Base-by-base conservation (phyloP, 2,329 filamentous ascomycete species). In the Drechslerella dactyloides region DNA sequence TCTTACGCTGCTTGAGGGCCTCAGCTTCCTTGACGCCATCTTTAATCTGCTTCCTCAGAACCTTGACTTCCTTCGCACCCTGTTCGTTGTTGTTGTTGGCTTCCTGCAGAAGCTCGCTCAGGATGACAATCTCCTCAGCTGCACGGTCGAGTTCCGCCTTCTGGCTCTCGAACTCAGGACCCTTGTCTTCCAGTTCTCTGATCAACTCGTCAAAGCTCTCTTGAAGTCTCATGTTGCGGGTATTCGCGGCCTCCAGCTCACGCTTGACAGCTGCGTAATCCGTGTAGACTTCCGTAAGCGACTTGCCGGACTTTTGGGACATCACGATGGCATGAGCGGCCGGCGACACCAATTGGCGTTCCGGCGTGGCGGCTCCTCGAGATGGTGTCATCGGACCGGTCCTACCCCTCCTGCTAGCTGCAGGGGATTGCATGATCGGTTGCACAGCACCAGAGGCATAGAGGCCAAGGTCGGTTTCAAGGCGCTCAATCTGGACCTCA, bases 81-180 rank as follows among this genome's bases (percentile, higher is more conserved):
- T 52, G 35, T 17, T 73, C 69, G 24, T 68, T 68, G 21, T 54
- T 66, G 17, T 62, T 59, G 30, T 73, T 73, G 15, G 69, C 69
- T 17, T 73, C 87, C 73, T 97, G 91, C 7, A 96, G 87, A 23
- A 96, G 84, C 73, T 89, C 86, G 0, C 93, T 96, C 84, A 93
- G 91, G 74, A 94, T 89, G 35, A 90, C 84, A 40, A 96, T 88
- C 75, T 96, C 92, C 66, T 85, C 85, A 66, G 93, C 87, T 1
- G 97, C 84, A 33, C 90, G 87, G 59, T 91, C 88, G 74, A 93
- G 88, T 76, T 97, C 93, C 13, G 86, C 85, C 53, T 90, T 88
- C 17, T 96, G 82, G 75, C 97, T 93, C 73, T 96, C 88, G 30
- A 97, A 86, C 77, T 97, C 92, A 0, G 94, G 94, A 24, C 89